These are phyloP conservation scores for Chaetomium strumarium DNA, from an alignment of 2,329 filamentous ascomycete species.

Conservation along the genomic window DNA sequence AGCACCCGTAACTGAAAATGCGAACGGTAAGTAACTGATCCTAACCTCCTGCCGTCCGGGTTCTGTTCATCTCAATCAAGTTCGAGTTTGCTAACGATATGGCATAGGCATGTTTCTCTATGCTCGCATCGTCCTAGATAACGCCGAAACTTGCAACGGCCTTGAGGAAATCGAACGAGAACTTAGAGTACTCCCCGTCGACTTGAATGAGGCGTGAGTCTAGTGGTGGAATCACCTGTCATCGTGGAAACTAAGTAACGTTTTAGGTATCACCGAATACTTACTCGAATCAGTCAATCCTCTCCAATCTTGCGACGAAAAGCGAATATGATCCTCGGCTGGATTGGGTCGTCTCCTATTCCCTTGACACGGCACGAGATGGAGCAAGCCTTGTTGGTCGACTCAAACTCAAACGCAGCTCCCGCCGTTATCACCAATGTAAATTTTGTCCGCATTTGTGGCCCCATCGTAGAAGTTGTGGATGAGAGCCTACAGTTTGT, in stretches of 20 bases:
- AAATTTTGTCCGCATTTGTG: conserved; percentile 24
- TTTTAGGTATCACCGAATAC: no score
- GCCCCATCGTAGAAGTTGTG: conserved; percentile 29
- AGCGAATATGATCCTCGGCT: conserved; percentile 21
- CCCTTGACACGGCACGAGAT: conserved; percentile 20
- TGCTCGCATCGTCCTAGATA: conserved; percentile 26
- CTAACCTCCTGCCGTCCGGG: no score
- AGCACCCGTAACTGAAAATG: conserved; percentile 19
- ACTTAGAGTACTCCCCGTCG: conserved; percentile 25
- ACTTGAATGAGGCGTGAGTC: conserved; percentile 29
- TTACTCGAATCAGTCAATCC: no score
- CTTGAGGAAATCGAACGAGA: conserved; percentile 25
- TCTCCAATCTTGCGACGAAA: conserved; percentile 2
- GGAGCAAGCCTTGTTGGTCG: conserved; percentile 15
- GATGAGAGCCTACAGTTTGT: conserved; percentile 29
- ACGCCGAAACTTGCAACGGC: conserved; percentile 15
- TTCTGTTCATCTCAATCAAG: no score
- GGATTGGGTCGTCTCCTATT: conserved; percentile 21
- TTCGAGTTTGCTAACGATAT: neutral
- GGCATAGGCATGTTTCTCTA: conserved; percentile 32
- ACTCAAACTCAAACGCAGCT: neutral
- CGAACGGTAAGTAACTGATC: neutral
- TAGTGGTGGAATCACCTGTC: no score
- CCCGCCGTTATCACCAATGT: neutral
- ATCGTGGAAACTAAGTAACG: conserved; percentile 6